A percentile compares a stretch with the other conserved stretches of the same genome.
phyloP scores from a whole-genome alignment of 257 asterid genomes.

The Euphrasia confusa region DNA sequence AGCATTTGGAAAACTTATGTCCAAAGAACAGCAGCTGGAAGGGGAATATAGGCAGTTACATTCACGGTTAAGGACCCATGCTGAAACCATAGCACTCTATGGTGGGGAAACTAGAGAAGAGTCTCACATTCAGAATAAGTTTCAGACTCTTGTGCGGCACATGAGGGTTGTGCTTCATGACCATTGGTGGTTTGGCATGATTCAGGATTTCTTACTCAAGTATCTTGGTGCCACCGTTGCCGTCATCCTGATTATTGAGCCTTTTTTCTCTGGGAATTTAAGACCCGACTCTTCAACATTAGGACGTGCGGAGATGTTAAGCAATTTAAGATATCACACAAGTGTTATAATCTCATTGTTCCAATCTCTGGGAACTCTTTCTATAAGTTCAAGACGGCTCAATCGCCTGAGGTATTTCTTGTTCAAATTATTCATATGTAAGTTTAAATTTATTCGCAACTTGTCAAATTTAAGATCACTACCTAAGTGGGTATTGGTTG shows the following conservation, averaged over 20 bases:
- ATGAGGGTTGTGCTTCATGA: conserved; percentile 91
- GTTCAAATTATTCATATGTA: conserved; percentile 11
- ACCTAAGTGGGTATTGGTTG: conserved; percentile 4
- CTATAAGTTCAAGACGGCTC: conserved; percentile 90
- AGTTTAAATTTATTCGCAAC: not conserved
- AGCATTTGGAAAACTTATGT: conserved; percentile 88
- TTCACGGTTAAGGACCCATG: conserved; percentile 94
- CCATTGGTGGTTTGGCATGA: conserved; percentile 99
- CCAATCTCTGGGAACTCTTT: conserved; percentile 94
- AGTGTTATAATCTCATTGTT: conserved; percentile 92
- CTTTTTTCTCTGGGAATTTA: conserved; percentile 87
- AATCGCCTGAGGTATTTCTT: conserved; percentile 86
- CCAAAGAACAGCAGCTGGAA: conserved; percentile 93
- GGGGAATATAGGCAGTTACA: conserved; percentile 98
- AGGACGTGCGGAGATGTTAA: conserved; percentile 99
- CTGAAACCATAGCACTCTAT: conserved; percentile 96
- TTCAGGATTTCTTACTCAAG: conserved; percentile 91
- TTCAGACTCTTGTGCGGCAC: conserved; percentile 68
- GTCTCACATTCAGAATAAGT: conserved; percentile 81
- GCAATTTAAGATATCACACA: conserved; percentile 98
- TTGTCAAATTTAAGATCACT: conserved; percentile 3
- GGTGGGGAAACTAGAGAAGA: conserved; percentile 97
- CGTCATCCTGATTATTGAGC: conserved; percentile 94
- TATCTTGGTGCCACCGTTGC: conserved; percentile 99
- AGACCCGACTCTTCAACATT: conserved; percentile 91